phyloP scores from a whole-genome alignment of 1,284 basidiomycete species.

The Trichosporon asahii region DNA sequence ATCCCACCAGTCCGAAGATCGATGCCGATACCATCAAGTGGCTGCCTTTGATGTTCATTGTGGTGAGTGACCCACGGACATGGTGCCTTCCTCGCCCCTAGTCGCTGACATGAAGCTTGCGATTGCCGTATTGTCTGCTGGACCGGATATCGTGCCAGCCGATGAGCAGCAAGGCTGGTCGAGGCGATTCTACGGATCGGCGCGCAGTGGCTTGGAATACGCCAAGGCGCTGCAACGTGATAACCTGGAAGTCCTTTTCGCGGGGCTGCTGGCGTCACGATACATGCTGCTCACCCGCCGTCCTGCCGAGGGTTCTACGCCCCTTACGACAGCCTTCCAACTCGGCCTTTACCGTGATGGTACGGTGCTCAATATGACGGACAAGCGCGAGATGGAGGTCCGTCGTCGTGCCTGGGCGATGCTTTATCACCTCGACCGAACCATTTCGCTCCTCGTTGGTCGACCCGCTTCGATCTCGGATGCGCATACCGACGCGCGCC shows the following conservation, averaged over 20 bases:
- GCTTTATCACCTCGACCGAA: constrained; percentile 52
- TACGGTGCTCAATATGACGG: constrained; percentile 49
- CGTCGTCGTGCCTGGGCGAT: constrained; percentile 51
- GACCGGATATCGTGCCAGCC: constrained; percentile 45
- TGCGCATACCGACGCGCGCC: constrained; percentile 51
- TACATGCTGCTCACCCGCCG: constrained; percentile 53
- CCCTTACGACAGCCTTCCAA: constrained; percentile 52
- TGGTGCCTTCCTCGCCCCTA: neutral
- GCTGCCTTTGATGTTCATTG: constrained; percentile 53
- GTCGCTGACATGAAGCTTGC: constrained; percentile 42
- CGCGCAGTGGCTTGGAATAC: constrained; percentile 50
- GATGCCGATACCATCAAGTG: constrained; percentile 52
- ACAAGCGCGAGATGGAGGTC: constrained; percentile 53
- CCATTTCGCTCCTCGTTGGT: constrained; percentile 52
- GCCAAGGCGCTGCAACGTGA: constrained; percentile 53
- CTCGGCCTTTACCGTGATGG: constrained; percentile 53
- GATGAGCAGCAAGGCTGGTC: constrained; percentile 50
- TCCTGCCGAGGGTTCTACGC: constrained; percentile 53
- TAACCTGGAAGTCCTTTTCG: constrained; percentile 52
- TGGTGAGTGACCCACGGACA: constrained; percentile 35
- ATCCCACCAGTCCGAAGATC: constrained; percentile 47
- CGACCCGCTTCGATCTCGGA: constrained; percentile 52
- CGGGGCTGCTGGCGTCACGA: constrained; percentile 51
- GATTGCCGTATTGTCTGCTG: constrained; percentile 51
- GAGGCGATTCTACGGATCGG: constrained; percentile 50